A percentile compares a stretch with the other conserved stretches of the same genome.
Conservation (phyloP, 306 rosid genomes). For the Canavalia gladiata region DNA sequence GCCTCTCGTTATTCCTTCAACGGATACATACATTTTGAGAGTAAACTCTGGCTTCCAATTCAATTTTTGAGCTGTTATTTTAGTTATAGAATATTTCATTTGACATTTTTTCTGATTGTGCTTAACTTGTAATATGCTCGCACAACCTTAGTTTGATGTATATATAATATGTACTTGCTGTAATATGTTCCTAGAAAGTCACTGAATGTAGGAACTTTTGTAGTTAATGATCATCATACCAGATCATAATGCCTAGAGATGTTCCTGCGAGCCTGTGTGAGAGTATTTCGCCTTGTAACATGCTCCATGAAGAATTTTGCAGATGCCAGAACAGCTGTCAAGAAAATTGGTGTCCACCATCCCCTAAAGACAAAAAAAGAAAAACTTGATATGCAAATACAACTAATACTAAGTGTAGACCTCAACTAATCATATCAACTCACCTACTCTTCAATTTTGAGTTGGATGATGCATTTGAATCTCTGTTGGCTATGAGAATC, state of each 20-base stretch:
- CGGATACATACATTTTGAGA: neutral
- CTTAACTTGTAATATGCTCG: neutral
- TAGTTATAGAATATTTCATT: slow-evolving; percentile 9
- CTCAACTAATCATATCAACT: slow-evolving; percentile 16
- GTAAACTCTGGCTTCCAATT: neutral
- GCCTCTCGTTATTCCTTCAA: slow-evolving; percentile 12
- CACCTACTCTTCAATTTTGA: slow-evolving; percentile 69
- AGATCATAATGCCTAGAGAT: slow-evolving; percentile 91
- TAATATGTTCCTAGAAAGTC: slow-evolving; percentile 11
- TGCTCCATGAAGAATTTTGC: slow-evolving; percentile 81
- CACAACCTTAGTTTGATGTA: neutral
- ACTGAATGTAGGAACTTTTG: neutral
- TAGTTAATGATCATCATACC: slow-evolving; percentile 57
- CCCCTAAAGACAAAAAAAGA: slow-evolving; percentile 61
- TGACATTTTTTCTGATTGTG: neutral
- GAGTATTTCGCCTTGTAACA: slow-evolving; percentile 79
- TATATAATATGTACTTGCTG: neutral
- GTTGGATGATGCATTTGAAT: slow-evolving; percentile 60
- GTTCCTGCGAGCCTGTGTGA: slow-evolving; percentile 89
- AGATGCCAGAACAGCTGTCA: slow-evolving; percentile 78
- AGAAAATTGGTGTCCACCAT: slow-evolving; percentile 93
- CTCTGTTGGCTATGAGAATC: slow-evolving; percentile 90
- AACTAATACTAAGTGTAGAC: neutral
- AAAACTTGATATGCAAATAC: slow-evolving; percentile 16
- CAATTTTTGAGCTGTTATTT: neutral